Base-by-base conservation (phyloP, 768 basidiomycete genomes). In the Pseudohyphozyma bogoriensis region DNA sequence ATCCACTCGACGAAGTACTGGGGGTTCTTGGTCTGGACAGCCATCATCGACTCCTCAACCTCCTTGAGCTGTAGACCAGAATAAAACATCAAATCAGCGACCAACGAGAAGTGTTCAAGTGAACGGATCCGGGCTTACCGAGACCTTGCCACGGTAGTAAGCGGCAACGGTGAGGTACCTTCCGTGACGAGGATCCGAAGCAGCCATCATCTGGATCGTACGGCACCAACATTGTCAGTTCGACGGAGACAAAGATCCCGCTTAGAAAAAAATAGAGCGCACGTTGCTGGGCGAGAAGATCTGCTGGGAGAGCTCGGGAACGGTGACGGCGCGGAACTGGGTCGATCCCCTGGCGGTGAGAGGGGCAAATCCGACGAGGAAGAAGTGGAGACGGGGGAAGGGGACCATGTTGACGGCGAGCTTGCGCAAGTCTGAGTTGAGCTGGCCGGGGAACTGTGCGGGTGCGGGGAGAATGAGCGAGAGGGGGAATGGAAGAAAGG, bases 251-350 rank as follows among this genome's bases (percentile, higher is more conserved):
- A 8, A 8, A 29, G 28, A 16, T 1, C 29, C 15, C 28, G 2
- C 15, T 8, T 29, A 6, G 29, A 3, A 31, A 12, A 26, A 28
- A 49, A 9, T 9, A 32, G 15, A 29, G 13, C 2, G 28, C 11
- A 37, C 28, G 85, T 96, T 96, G 83, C 95, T 96, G 47, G 91
- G 89, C 70, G 96, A 93, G 75, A 97, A 99, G 92, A 97, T 97
- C 59, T 99, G 95, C 73, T 90, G 87, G 11, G 95, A 96, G 63
- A 99, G 81, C 76, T 99, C 95, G 35, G 95, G 90, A 42, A 99
- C 92, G 59, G 88, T 89, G 70, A 97, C 89, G 39, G 91, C 90
- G 63, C 95, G 88, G 81, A 91, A 99, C 71, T 89, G 85, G 70
- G 89, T 87, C 74, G 87, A 89, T 42, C 54, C 40, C 29, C 54